Evolutionary conservation across 2,329 filamentous ascomycete genomes (phyloP), one percentile per base, ranked within the genome.

Genomic region (Fusarium continuum): DNA sequence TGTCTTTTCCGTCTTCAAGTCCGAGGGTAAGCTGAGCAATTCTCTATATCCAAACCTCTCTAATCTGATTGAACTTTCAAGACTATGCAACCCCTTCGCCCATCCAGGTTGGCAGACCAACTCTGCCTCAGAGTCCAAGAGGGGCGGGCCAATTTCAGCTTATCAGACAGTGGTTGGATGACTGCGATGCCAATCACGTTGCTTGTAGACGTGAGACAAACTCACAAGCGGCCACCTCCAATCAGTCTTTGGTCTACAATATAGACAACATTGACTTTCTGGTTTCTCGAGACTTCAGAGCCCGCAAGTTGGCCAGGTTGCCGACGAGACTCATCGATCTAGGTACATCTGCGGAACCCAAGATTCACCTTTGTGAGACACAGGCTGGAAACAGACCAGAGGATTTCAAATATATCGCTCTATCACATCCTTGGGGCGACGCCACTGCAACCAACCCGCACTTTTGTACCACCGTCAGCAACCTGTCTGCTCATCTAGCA

Each of bases 1-100:
- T 10, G 54, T 54, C 9, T 46, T 61, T n/a, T 61, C 58, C 11
- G 51, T 58, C 20, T 58, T 36, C n/a, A 36, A 38, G 17, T 16
- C 31, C 14, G 26, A 25, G 3, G 50, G 50, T 59, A 23, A 36
- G 23, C 5, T 26, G n/a, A 23, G n/a, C n/a, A n/a, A n/a, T n/a
- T n/a, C n/a, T n/a, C n/a, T n/a, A n/a, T n/a, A n/a, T n/a, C n/a
- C n/a, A n/a, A n/a, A n/a, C 16, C n/a, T 8, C 17, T 19, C 29
- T 16, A 6, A 23, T 39, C 11, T 23, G 7, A 17, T 14, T 4
- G 10, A 20, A 20, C 34, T 3, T 5, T 38, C 22, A 16, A 46
- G 43, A 19, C 14, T 46, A 26, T 8, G 19, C 17, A 35, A 32
- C 28, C 3, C 20, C 25, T 7, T 29, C 11, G 3, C 32, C 14